phyloP scores from a whole-genome alignment of 768 basidiomycete genomes.

The Leucocoprinus leucothites region DNA sequence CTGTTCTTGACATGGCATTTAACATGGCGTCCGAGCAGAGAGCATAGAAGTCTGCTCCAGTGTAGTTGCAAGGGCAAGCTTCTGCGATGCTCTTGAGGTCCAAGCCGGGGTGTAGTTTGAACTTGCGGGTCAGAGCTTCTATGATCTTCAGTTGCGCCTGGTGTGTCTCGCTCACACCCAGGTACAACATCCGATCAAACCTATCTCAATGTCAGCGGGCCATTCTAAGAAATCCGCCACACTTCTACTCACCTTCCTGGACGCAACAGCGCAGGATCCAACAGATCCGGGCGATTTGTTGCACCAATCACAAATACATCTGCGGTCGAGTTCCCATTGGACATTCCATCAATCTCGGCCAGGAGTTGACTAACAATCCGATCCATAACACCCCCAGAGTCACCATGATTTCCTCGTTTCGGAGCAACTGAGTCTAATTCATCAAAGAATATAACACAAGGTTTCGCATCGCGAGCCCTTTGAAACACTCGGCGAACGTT shows the following conservation, averaged over 20 bases:
- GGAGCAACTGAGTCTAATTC: conserved; percentile 95
- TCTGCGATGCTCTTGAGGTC: conserved; percentile 63
- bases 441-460: conserved; percentile 96
- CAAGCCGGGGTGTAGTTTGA: conserved; percentile 70
- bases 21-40: conserved; percentile 96
- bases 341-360: conserved; percentile 92
- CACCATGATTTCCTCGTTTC: conserved; percentile 91
- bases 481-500: conserved; percentile 94
- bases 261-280: conserved; percentile 86
- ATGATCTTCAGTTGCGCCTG: conserved; percentile 83
- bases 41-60: conserved; percentile 98
- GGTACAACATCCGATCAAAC: conserved; percentile 95
- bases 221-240: not conserved
- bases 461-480: conserved; percentile 84
- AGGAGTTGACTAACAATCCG: conserved; percentile 93
- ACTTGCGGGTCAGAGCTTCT: conserved; percentile 89
- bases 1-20: conserved; percentile 89
- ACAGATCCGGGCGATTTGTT: conserved; percentile 89
- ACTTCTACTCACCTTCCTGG: conserved; percentile 67
- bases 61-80: conserved; percentile 87
- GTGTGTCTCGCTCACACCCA: conserved; percentile 88
- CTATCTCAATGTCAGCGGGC: conserved; percentile 35
- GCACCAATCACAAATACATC: conserved; percentile 95
- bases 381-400: conserved; percentile 98
- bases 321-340: conserved; percentile 50